phyloP scores from a whole-genome alignment of 306 rosid genomes.

The Oxytropis ochrocephala region DNA sequence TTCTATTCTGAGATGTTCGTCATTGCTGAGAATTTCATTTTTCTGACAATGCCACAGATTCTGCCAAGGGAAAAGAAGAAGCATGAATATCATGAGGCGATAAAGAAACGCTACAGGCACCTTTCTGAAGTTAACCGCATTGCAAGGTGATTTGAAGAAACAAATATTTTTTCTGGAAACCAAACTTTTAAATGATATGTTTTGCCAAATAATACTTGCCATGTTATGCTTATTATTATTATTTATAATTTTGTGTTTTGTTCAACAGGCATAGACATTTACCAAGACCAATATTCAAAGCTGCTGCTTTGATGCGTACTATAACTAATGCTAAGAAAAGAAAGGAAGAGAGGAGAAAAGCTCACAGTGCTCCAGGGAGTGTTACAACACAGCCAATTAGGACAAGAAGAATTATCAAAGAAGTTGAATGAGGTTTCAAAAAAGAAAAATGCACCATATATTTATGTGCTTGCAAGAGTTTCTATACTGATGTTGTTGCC shows the following conservation, averaged over 20 bases:
- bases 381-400: conserved; percentile 48
- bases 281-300: conserved; percentile 75
- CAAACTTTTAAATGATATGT: neutral
- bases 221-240: neutral
- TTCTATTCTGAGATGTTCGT: neutral
- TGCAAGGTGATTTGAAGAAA: conserved; percentile 40
- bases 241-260: neutral
- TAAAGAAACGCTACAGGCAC: conserved; percentile 77
- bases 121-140: conserved; percentile 87
- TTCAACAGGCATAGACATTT: conserved; percentile 66
- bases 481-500: neutral
- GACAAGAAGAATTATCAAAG: conserved; percentile 54
- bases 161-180: neutral
- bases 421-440: conserved; percentile 38
- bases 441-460: neutral
- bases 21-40: neutral
- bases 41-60: conserved; percentile 41
- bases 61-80: conserved; percentile 84
- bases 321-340: conserved; percentile 51
- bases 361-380: conserved; percentile 86
- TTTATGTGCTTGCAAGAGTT: neutral
- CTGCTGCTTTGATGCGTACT: conserved; percentile 41
- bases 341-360: conserved; percentile 69
- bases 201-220: neutral
- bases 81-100: conserved; percentile 76